Percentiles rank a stretch among this genome's conserved stretches.
phyloP scores from a whole-genome alignment of 2,329 filamentous ascomycete genomes.

The Diaporthe citriasiana region DNA sequence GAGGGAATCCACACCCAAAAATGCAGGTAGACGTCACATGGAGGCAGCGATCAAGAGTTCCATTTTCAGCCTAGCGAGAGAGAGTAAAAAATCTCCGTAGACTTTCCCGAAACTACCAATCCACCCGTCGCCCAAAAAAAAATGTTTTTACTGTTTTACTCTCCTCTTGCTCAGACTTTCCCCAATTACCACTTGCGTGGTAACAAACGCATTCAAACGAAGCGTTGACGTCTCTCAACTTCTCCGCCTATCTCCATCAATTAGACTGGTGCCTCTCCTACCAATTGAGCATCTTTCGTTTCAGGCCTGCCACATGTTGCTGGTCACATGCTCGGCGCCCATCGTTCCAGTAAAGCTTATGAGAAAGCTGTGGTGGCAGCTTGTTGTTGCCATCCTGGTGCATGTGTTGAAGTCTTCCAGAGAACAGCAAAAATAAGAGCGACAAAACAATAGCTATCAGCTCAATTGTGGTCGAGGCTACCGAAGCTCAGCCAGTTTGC shows the following conservation, averaged over 20 bases:
- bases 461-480: slow-evolving; percentile 19
- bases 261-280: slow-evolving; percentile 8
- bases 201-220: slow-evolving; percentile 32
- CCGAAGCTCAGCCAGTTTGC: slow-evolving; percentile 19
- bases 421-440: slow-evolving; percentile 24
- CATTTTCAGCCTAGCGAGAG: slow-evolving; percentile 43
- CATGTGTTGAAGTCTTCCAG: slow-evolving; percentile 39
- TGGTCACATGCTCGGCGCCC: background rate
- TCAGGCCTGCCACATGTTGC: background rate
- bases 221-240: slow-evolving; percentile 15
- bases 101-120: slow-evolving; percentile 40
- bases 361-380: slow-evolving; percentile 32
- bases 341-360: slow-evolving; percentile 9
- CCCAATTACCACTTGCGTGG: slow-evolving; percentile 35
- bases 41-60: slow-evolving; percentile 46
- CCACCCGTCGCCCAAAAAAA: slow-evolving; percentile 28
- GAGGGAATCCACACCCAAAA: slow-evolving; percentile 34
- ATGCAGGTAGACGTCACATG: slow-evolving; percentile 36
- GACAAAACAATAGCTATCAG: slow-evolving; percentile 17
- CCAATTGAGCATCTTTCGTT: slow-evolving; percentile 6
- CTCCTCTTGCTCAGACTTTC: background rate
- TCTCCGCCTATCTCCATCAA: background rate
- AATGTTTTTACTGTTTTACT: slow-evolving; percentile 32
- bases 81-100: slow-evolving; percentile 25
- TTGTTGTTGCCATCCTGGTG: background rate